Evolutionary conservation across 202 grass and related monocot genomes (phyloP).

Genomic region (Setaria italica): DNA sequence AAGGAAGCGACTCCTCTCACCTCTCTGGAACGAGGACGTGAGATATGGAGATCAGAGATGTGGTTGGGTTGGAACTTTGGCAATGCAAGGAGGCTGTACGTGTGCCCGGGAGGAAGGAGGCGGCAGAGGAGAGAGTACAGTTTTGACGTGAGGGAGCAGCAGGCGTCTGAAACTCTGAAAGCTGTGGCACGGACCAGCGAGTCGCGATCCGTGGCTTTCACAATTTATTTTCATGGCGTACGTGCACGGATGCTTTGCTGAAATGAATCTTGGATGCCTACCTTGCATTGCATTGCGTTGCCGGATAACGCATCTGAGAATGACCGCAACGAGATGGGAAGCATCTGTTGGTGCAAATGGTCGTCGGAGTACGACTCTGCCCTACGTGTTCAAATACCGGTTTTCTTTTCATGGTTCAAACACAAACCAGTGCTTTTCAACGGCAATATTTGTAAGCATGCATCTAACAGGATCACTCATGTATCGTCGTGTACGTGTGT

Average conservation of each 20-base stretch:
- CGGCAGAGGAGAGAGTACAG: background rate
- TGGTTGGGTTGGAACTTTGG: background rate
- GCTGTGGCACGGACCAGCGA: background rate
- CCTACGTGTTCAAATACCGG: background rate
- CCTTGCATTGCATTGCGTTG: background rate
- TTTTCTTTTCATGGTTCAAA: no score
- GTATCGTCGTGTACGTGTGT: background rate
- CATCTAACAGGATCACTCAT: background rate
- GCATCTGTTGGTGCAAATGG: background rate
- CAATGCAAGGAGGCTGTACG: background rate
- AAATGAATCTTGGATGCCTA: background rate
- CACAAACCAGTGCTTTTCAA: background rate
- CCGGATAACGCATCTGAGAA: constrained; percentile 5
- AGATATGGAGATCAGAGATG: background rate
- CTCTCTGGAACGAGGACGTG: no score
- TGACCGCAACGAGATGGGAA: background rate
- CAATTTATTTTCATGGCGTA: constrained; percentile 13
- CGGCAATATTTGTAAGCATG: background rate
- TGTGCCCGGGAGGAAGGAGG: background rate
- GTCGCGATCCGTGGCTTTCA: constrained; percentile 3
- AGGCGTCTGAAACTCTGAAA: background rate
- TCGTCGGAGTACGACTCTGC: background rate
- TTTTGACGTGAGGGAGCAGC: constrained; percentile 8
- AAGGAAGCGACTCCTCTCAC: background rate
- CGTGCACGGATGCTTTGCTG: background rate